These are phyloP conservation scores for Flaveria linearis DNA, from an alignment of 129 eudicot species.

Conservation along the genomic window DNA sequence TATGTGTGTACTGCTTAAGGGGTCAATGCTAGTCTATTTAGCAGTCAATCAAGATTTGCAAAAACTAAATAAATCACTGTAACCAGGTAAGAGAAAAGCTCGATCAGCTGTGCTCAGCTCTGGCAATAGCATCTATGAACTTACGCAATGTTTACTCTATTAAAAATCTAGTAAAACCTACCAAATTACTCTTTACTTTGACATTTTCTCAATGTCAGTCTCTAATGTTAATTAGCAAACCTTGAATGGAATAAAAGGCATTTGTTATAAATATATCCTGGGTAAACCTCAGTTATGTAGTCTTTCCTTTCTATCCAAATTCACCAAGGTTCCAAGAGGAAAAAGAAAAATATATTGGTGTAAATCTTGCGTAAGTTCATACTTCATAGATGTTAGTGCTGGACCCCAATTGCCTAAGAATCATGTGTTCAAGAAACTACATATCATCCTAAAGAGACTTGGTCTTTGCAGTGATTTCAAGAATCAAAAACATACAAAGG, in stretches of 20 bases:
- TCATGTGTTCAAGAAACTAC: background rate
- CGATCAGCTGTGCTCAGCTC: background rate
- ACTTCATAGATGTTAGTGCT: background rate
- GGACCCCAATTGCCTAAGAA: background rate
- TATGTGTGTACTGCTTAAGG: background rate
- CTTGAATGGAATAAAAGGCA: background rate
- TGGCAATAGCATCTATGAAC: conserved; percentile 4
- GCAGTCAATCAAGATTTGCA: too few relatives aligned
- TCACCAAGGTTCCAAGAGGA: background rate
- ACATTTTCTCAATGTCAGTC: background rate
- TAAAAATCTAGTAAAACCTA: background rate
- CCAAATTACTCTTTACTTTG: background rate
- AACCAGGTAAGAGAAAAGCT: background rate
- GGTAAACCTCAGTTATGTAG: background rate
- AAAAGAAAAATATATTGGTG: background rate
- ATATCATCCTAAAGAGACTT: background rate
- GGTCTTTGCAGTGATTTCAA: background rate
- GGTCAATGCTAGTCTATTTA: background rate
- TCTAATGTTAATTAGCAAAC: background rate
- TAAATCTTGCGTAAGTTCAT: background rate
- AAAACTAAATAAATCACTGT: too few relatives aligned
- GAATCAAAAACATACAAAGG: background rate
- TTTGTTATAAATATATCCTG: background rate
- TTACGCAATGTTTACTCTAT: background rate
- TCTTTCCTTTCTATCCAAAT: background rate